These are phyloP conservation scores for Eutypella sp. DNA, from an alignment of 2,329 filamentous ascomycete genomes.

Conservation along the genomic window DNA sequence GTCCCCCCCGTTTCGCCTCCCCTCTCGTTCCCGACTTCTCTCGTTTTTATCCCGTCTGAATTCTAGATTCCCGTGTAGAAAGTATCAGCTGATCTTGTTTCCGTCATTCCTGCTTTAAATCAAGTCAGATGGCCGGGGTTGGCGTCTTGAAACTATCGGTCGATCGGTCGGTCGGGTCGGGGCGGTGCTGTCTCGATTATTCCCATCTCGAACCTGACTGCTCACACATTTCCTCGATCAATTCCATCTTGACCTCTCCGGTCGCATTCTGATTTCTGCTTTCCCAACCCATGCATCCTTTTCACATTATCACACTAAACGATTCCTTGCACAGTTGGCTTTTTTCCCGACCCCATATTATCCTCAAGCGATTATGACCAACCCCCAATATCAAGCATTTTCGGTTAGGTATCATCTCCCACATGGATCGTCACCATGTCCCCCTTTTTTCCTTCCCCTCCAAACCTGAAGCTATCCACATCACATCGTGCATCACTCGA, in stretches of 20 bases:
- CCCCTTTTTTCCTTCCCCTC: too few species aligned
- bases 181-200: too few species aligned
- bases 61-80: constrained; percentile 11
- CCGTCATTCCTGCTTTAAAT: constrained; percentile 5
- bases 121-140: too few species aligned
- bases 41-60: constrained; percentile 22
- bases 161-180: too few species aligned
- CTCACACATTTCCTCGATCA: constrained; percentile 5
- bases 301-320: constrained; percentile 4
- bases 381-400: neutral
- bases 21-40: constrained; percentile 9
- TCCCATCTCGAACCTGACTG: too few species aligned
- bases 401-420: neutral
- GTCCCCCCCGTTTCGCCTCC: constrained; percentile 10
- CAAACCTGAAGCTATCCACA: constrained; percentile 28
- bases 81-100: neutral
- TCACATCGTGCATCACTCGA: constrained; percentile 17
- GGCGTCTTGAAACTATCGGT: too few species aligned
- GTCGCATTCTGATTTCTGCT: constrained; percentile 20
- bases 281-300: constrained; percentile 12
- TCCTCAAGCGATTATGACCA: neutral
- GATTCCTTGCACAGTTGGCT: constrained; percentile 12
- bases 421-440: constrained; percentile 1
- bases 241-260: constrained; percentile 8
- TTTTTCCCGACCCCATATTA: constrained; percentile 3